phyloP scores from a whole-genome alignment of 2,329 filamentous ascomycete species.

The Coniochaeta sp. region DNA sequence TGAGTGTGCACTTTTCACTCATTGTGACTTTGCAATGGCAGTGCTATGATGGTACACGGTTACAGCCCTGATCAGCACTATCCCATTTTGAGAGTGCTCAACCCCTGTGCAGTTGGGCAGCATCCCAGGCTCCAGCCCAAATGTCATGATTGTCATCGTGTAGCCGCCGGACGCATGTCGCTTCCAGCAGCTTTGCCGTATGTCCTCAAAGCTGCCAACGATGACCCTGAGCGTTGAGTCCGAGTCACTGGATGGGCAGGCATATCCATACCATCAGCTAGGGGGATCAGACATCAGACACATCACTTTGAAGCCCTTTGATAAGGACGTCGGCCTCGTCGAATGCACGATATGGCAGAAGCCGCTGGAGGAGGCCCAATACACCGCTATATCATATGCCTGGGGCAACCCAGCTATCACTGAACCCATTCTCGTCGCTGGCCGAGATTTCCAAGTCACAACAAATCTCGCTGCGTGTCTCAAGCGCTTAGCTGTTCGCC shows the following conservation, averaged over 20 bases:
- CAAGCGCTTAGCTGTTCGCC: neutral
- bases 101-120: neutral
- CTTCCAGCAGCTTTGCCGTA: neutral
- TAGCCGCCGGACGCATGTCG: neutral
- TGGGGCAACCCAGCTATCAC: slow-evolving; percentile 1
- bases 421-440: neutral
- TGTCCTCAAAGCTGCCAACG: neutral
- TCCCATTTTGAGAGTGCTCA: neutral
- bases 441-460: neutral
- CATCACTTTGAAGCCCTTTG: neutral
- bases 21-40: no score
- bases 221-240: neutral
- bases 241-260: neutral
- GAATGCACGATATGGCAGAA: neutral
- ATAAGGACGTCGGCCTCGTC: neutral
- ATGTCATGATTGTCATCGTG: no score
- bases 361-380: neutral
- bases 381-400: neutral
- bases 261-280: neutral
- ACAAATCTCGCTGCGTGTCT: neutral
- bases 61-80: neutral
- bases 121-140: neutral
- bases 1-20: no score
- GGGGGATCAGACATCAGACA: neutral
- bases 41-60: no score